phyloP scores from a whole-genome alignment of 2,329 filamentous ascomycete species.

The Dactylella cylindrospora region DNA sequence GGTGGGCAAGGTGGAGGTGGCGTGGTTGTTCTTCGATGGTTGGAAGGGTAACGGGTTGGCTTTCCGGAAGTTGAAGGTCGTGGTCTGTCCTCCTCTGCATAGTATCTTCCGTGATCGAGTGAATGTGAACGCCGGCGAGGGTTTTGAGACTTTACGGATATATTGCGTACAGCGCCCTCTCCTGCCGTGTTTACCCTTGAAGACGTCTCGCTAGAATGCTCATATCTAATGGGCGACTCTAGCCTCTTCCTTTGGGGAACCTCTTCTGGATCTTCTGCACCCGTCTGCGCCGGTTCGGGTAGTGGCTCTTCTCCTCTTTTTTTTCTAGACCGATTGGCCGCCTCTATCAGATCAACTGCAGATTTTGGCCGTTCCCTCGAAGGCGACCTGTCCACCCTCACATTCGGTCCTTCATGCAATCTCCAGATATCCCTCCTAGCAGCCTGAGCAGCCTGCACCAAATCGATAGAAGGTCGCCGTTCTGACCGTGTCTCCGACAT shows the following conservation, averaged over 20 bases:
- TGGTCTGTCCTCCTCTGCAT: conserved; percentile 7
- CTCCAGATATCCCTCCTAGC: conserved; percentile 39
- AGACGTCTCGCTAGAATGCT: too few relatives aligned
- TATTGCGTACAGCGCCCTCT: too few relatives aligned
- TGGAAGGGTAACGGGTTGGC: conserved; percentile 19
- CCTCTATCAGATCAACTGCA: conserved; percentile 36
- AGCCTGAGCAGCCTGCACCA: conserved; percentile 34
- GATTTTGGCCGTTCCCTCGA: conserved; percentile 10
- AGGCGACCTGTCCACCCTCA: conserved; percentile 24
- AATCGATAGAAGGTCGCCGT: conserved; percentile 34
- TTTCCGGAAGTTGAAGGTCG: conserved; percentile 29
- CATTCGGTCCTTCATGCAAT: background rate
- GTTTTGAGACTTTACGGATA: too few relatives aligned
- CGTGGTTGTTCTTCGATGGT: conserved; percentile 12
- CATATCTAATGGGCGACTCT: too few relatives aligned
- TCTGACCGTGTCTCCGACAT: too few relatives aligned
- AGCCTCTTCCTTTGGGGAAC: conserved; percentile 5
- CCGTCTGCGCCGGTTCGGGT: conserved; percentile 4
- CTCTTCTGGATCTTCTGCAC: conserved; percentile 12
- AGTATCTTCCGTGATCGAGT: too few relatives aligned
- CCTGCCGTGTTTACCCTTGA: too few relatives aligned
- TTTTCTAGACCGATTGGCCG: conserved; percentile 28
- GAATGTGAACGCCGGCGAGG: background rate
- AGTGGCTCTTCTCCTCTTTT: conserved; percentile 25
- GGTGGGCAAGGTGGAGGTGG: conserved; percentile 27